Conservation (phyloP, 1,139 yeast genomes). For the Saccharomyces hybrid region DNA sequence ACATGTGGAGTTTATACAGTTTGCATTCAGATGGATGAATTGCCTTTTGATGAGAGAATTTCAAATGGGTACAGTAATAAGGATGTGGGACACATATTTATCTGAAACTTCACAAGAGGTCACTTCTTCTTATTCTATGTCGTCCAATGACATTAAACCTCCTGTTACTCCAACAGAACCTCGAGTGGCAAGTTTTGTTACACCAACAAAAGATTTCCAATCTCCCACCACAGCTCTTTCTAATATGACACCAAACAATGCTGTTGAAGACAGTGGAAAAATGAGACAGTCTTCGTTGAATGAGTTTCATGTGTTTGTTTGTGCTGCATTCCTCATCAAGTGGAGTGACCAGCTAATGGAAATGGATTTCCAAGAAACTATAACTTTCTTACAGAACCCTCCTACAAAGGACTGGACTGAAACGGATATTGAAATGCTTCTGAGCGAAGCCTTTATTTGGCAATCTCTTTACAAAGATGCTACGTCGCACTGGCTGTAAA, state of each 20-base stretch:
- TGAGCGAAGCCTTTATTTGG: slow-evolving; percentile 96
- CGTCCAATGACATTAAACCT: slow-evolving; percentile 7
- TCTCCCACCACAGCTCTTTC: slow-evolving; percentile 14
- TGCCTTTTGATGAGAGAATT: slow-evolving; percentile 93
- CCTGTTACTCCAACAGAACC: slow-evolving; percentile 22
- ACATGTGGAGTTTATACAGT: slow-evolving; percentile 86
- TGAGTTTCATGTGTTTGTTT: slow-evolving; percentile 90
- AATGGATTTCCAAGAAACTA: slow-evolving; percentile 93
- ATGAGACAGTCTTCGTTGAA: slow-evolving; percentile 58
- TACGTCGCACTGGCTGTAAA: slow-evolving; percentile 54
- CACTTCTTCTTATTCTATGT: slow-evolving; percentile 9
- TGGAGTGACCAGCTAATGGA: slow-evolving; percentile 69
- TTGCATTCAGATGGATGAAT: slow-evolving; percentile 98
- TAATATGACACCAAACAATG: slow-evolving; percentile 5
- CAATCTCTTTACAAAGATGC: slow-evolving; percentile 88
- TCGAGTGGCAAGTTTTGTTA: slow-evolving; percentile 14
- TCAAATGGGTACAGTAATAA: slow-evolving; percentile 62
- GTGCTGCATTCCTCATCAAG: slow-evolving; percentile 93
- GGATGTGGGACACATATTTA: slow-evolving; percentile 98
- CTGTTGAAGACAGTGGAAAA: slow-evolving; percentile 15
- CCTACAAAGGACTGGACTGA: slow-evolving; percentile 85
- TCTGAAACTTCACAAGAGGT: slow-evolving; percentile 52
- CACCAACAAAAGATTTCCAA: slow-evolving; percentile 13
- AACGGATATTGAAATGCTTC: slow-evolving; percentile 79
- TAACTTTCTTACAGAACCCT: slow-evolving; percentile 79